Conservation (phyloP, 2,329 filamentous ascomycete genomes). For the Penicillium italicum region DNA sequence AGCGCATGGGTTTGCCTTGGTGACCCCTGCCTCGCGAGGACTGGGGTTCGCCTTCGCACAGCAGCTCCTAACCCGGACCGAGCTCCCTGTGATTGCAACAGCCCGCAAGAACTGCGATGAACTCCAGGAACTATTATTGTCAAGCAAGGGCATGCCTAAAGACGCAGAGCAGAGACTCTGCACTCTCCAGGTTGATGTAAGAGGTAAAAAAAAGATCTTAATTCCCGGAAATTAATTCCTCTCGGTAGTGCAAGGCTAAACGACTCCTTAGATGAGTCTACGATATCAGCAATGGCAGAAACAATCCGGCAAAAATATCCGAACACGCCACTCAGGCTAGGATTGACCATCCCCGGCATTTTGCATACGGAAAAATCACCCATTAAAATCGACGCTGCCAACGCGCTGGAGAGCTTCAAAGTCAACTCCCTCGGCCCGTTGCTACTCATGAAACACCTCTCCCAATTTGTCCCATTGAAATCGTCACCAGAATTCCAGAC, state of each 20-base stretch:
- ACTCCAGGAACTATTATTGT: slow-evolving; percentile 50
- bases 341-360: slow-evolving; percentile 67
- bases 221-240: not conserved
- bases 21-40: slow-evolving; percentile 59
- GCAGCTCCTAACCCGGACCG: slow-evolving; percentile 55
- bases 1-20: slow-evolving; percentile 32
- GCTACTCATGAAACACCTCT: slow-evolving; percentile 73
- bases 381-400: slow-evolving; percentile 57
- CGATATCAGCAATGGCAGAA: slow-evolving; percentile 57
- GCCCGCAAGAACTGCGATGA: slow-evolving; percentile 53
- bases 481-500: slow-evolving; percentile 39
- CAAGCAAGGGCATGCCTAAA: slow-evolving; percentile 44
- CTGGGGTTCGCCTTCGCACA: slow-evolving; percentile 61
- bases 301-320: slow-evolving; percentile 55
- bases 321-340: slow-evolving; percentile 60
- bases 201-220: slow-evolving; percentile 41
- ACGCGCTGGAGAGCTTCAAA: slow-evolving; percentile 65
- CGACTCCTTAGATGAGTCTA: slow-evolving; percentile 54
- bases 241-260: not conserved
- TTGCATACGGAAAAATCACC: slow-evolving; percentile 71
- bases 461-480: slow-evolving; percentile 63
- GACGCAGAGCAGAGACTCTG: slow-evolving; percentile 47
- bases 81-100: slow-evolving; percentile 58
- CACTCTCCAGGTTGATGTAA: slow-evolving; percentile 55
- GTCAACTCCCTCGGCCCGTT: slow-evolving; percentile 73